Percentiles rank a stretch among this genome's conserved stretches.
Evolutionary conservation across 495 filamentous ascomycete genomes (phyloP).

Genomic region (Extremus antarcticus): DNA sequence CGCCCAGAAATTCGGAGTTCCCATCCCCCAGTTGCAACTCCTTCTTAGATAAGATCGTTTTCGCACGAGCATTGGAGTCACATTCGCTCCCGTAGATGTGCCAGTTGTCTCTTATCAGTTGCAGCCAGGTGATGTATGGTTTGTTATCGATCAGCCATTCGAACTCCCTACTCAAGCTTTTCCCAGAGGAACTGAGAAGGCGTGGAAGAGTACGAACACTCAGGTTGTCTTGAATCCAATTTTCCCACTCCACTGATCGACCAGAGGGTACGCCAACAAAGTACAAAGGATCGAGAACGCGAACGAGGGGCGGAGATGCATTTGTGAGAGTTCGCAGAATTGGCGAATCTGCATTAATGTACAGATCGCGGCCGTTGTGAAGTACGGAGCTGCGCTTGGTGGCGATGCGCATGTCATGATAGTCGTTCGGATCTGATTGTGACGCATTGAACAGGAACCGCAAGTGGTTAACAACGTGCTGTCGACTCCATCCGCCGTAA

Average conservation of each 20-base stretch:
- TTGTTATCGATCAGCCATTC: neutral
- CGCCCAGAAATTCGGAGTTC: neutral
- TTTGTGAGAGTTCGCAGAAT: neutral
- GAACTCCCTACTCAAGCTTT: neutral
- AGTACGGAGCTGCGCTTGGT: neutral
- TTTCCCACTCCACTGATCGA: neutral
- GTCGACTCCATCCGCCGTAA: neutral
- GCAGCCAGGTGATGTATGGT: neutral
- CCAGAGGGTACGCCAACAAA: neutral
- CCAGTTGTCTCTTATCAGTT: neutral
- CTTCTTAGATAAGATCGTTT: neutral
- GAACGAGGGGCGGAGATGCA: neutral
- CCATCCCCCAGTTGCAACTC: neutral
- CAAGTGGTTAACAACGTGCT: neutral
- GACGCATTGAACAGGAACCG: neutral
- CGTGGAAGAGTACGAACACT: neutral
- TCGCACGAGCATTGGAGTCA: neutral
- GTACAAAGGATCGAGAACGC: neutral
- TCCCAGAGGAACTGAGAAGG: neutral
- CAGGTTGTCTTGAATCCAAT: neutral
- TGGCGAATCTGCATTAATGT: neutral
- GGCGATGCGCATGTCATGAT: neutral
- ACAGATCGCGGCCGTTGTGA: neutral
- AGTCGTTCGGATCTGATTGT: neutral
- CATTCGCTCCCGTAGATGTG: neutral